A percentile compares a stretch with the other conserved stretches of the same genome.
Evolutionary conservation across 768 basidiomycete genomes (phyloP).

Genomic region (Agrocybe praecox): DNA sequence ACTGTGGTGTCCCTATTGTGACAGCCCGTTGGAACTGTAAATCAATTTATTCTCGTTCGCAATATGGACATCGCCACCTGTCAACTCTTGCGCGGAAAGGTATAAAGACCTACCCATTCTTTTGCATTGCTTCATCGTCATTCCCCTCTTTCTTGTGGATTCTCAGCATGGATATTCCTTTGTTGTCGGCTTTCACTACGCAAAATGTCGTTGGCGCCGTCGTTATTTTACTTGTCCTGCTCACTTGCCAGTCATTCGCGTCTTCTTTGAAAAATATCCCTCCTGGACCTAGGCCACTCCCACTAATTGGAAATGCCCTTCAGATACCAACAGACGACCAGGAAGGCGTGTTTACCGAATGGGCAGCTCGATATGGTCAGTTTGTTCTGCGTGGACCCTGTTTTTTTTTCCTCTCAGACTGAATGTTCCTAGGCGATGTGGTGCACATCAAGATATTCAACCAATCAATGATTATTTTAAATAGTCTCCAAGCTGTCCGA

Average conservation of each 20-base stretch:
- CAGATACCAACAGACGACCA: constrained; percentile 43
- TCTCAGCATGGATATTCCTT: constrained; percentile 19
- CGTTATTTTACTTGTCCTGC: constrained; percentile 17
- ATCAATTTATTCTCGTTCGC: constrained; percentile 19
- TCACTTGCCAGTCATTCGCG: constrained; percentile 24
- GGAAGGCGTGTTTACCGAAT: constrained; percentile 41
- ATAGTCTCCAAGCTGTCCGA: constrained; percentile 42
- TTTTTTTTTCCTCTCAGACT: neutral
- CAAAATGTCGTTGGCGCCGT: constrained; percentile 12
- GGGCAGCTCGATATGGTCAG: constrained; percentile 47
- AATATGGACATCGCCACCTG: constrained; percentile 28
- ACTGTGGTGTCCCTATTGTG: constrained; percentile 13
- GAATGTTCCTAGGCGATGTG: constrained; percentile 40
- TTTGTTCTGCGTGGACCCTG: constrained; percentile 2
- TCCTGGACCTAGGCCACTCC: constrained; percentile 49
- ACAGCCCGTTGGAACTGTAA: constrained; percentile 17
- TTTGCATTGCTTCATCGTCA: constrained; percentile 7
- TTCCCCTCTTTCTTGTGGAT: constrained; percentile 18
- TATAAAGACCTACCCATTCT: constrained; percentile 22
- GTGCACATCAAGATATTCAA: constrained; percentile 43
- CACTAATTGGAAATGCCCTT: constrained; percentile 49
- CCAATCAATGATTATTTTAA: constrained; percentile 52
- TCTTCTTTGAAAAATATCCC: constrained; percentile 32
- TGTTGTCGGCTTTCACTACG: constrained; percentile 14
- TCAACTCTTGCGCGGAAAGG: constrained; percentile 22